Evolutionary conservation across 2,329 filamentous ascomycete species (phyloP).

Genomic region (Xylariaceae sp.): DNA sequence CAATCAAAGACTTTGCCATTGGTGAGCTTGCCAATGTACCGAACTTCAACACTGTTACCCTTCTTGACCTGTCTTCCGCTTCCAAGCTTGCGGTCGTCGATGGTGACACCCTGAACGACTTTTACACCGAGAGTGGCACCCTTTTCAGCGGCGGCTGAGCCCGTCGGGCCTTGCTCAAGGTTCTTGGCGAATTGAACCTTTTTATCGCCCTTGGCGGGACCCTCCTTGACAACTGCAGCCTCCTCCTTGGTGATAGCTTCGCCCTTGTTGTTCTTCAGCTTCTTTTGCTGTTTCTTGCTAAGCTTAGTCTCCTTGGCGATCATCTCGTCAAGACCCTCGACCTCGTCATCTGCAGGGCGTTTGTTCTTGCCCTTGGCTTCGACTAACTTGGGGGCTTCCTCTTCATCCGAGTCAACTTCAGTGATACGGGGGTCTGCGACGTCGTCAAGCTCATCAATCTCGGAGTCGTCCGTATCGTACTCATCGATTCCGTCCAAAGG

Average conservation of each 20-base stretch:
- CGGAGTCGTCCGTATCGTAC: conserved; percentile 63
- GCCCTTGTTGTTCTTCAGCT: conserved; percentile 97
- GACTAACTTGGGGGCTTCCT: conserved; percentile 62
- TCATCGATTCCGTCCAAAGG: conserved; percentile 70
- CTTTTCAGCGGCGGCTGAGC: conserved; percentile 52
- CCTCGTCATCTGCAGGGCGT: conserved; percentile 73
- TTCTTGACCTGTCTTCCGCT: conserved; percentile 81
- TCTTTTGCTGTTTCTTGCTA: conserved; percentile 97
- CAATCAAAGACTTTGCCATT: conserved; percentile 94
- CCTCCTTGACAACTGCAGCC: conserved; percentile 49
- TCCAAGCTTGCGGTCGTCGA: conserved; percentile 94
- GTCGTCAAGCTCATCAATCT: conserved; percentile 73
- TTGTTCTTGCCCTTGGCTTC: conserved; percentile 80
- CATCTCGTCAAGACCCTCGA: conserved; percentile 72
- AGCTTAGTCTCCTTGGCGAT: conserved; percentile 81
- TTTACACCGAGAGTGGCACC: conserved; percentile 64
- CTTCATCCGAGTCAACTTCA: conserved; percentile 77
- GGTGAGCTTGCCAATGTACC: conserved; percentile 95
- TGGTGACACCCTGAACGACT: conserved; percentile 79
- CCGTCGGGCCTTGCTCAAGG: conserved; percentile 92
- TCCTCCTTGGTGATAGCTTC: conserved; percentile 67
- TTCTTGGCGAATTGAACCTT: conserved; percentile 99
- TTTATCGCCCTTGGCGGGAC: conserved; percentile 64
- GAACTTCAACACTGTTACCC: conserved; percentile 86
- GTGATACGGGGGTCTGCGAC: conserved; percentile 76